Evolutionary conservation across 495 filamentous ascomycete genomes (phyloP).

Genomic region (Penicillium macrosclerotiorum): DNA sequence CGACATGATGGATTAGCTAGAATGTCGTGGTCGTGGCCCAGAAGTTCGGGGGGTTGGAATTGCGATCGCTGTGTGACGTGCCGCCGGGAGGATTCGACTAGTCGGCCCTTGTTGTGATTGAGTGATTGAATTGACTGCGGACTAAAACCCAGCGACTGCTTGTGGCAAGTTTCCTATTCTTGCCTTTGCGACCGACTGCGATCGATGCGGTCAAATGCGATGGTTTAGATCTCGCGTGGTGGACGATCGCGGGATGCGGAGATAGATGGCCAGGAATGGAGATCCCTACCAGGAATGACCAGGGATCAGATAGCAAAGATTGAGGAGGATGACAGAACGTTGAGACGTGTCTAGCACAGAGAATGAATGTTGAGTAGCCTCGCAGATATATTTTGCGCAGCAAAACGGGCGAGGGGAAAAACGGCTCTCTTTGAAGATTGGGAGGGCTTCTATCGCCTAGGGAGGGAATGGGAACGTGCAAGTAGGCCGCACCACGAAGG

Average conservation of each 20-base stretch:
- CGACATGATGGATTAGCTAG: slow-evolving; percentile 31
- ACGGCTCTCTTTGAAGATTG: slow-evolving; percentile 14
- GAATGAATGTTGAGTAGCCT: slow-evolving; percentile 23
- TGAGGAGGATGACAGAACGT: slow-evolving; percentile 2
- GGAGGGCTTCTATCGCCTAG: slow-evolving; percentile 28
- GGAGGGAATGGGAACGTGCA: slow-evolving; percentile 38
- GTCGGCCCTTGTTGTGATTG: too few relatives aligned
- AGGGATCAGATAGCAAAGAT: slow-evolving; percentile 26
- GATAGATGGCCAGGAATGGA: slow-evolving; percentile 29
- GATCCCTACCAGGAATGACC: slow-evolving; percentile 32
- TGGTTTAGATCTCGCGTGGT: slow-evolving; percentile 27
- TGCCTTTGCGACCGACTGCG: neutral
- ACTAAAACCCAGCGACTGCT: too few relatives aligned
- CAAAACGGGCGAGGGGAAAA: slow-evolving; percentile 22
- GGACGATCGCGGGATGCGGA: slow-evolving; percentile 34
- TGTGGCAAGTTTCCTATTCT: slow-evolving; percentile 2
- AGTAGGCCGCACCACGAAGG: slow-evolving; percentile 38
- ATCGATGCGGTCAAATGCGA: slow-evolving; percentile 10
- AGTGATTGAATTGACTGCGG: too few relatives aligned
- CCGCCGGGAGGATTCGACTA: too few relatives aligned
- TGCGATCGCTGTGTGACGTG: neutral
- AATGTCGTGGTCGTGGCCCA: slow-evolving; percentile 2
- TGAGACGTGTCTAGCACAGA: slow-evolving; percentile 18
- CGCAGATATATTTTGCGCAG: slow-evolving; percentile 21
- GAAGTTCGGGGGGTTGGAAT: neutral